Evolutionary conservation across 139 green algal species (phyloP).

Genomic region (Volvox africanus): DNA sequence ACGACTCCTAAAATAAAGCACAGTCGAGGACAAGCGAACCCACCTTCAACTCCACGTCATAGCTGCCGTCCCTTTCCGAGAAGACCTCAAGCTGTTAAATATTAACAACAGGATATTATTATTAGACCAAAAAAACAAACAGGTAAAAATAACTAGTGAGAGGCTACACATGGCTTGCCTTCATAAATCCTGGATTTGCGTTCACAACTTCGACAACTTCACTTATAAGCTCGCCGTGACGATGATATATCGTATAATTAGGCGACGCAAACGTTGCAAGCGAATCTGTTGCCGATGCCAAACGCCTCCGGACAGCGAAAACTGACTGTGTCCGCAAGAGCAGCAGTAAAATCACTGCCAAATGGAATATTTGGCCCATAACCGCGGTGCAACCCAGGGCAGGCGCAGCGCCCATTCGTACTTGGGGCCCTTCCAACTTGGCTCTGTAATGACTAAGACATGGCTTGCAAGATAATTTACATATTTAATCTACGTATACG

Average conservation of each 20-base stretch:
- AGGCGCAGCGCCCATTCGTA: neutral
- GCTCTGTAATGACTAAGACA: too few species aligned
- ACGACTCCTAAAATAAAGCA: too few species aligned
- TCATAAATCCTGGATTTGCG: slow-evolving; percentile 67
- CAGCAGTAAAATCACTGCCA: neutral
- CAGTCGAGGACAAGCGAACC: neutral
- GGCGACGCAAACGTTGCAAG: slow-evolving; percentile 27
- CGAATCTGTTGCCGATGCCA: neutral
- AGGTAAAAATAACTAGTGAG: too few species aligned
- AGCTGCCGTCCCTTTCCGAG: slow-evolving; percentile 47
- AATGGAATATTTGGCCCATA: neutral
- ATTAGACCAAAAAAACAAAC: too few species aligned
- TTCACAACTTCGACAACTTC: slow-evolving; percentile 64
- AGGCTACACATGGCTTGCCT: slow-evolving; percentile 47
- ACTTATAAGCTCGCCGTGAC: slow-evolving; percentile 68
- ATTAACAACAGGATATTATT: too few species aligned
- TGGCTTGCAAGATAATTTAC: too few species aligned
- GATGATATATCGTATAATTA: slow-evolving; percentile 82
- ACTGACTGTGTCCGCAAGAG: neutral
- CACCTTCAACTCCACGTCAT: slow-evolving; percentile 56
- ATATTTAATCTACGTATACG: too few species aligned
- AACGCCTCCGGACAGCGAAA: neutral
- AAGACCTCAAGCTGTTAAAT: slow-evolving; percentile 34
- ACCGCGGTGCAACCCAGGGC: neutral
- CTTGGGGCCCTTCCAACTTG: neutral